Evolutionary conservation across 306 rosid species (phyloP).

Genomic region (Glycine tomentella): DNA sequence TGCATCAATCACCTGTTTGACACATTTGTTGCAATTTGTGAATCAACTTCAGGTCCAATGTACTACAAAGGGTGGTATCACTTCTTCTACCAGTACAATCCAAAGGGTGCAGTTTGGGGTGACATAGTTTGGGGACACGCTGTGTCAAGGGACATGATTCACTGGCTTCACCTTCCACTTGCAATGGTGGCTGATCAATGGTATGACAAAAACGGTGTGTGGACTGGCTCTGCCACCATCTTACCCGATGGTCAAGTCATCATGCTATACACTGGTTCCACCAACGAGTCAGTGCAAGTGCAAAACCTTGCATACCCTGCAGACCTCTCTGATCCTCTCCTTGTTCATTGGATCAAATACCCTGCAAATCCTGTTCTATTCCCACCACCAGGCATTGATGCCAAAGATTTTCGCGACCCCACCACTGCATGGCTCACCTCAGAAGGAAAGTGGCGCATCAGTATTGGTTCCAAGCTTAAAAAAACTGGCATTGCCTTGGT

Average conservation of each 20-base stretch:
- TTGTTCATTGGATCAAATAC: slow-evolving; percentile 74
- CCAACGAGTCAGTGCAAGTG: slow-evolving; percentile 76
- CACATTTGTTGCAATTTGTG: background rate
- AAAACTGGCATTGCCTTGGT: slow-evolving; percentile 72
- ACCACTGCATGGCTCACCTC: slow-evolving; percentile 90
- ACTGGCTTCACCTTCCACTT: slow-evolving; percentile 87
- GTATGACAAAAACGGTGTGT: slow-evolving; percentile 82
- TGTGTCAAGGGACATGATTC: slow-evolving; percentile 79
- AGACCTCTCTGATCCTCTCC: slow-evolving; percentile 74
- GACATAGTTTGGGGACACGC: slow-evolving; percentile 93
- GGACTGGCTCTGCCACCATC: slow-evolving; percentile 93
- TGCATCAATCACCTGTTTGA: background rate
- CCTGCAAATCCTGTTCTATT: slow-evolving; percentile 71
- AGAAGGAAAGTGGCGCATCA: slow-evolving; percentile 77
- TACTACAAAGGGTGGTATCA: slow-evolving; percentile 94
- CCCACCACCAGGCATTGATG: slow-evolving; percentile 70
- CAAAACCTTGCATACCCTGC: slow-evolving; percentile 85
- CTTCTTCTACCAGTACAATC: slow-evolving; percentile 90
- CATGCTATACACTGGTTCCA: slow-evolving; percentile 91
- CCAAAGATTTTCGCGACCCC: slow-evolving; percentile 86
- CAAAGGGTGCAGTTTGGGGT: slow-evolving; percentile 84
- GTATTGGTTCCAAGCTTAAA: slow-evolving; percentile 74
- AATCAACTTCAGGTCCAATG: slow-evolving; percentile 66
- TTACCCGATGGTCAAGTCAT: slow-evolving; percentile 63
- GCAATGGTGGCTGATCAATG: slow-evolving; percentile 83